phyloP scores from a whole-genome alignment of 805 yeast species.

The Yarrowia sp. region DNA sequence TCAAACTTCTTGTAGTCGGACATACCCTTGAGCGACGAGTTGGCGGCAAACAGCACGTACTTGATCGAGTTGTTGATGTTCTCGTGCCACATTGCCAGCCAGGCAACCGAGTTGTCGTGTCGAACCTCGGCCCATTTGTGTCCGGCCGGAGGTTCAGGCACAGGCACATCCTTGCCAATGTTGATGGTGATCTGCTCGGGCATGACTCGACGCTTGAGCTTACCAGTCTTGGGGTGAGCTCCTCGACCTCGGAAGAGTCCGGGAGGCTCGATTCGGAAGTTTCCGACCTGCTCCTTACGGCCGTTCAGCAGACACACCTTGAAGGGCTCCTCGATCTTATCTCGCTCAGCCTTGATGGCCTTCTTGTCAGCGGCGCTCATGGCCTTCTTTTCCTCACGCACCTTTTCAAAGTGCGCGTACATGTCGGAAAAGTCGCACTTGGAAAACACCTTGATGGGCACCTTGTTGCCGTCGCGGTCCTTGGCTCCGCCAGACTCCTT shows the following conservation, averaged over 20 bases:
- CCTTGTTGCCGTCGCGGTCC: constrained; percentile 48
- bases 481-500: constrained; percentile 72
- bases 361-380: constrained; percentile 79
- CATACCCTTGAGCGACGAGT: constrained; percentile 87
- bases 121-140: constrained; percentile 89
- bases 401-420: constrained; percentile 69
- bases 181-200: constrained; percentile 92
- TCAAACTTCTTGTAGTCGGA: constrained; percentile 92
- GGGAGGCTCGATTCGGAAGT: constrained; percentile 95
- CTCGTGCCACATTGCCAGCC: constrained; percentile 98
- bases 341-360: constrained; percentile 71
- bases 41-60: constrained; percentile 90
- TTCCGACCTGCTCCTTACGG: constrained; percentile 89
- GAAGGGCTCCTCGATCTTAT: constrained; percentile 77
- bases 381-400: constrained; percentile 74
- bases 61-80: constrained; percentile 83
- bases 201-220: constrained; percentile 78
- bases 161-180: constrained; percentile 69
- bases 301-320: constrained; percentile 85
- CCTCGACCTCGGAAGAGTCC: constrained; percentile 96
- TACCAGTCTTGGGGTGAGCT: constrained; percentile 95
- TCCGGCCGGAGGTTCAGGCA: constrained; percentile 87
- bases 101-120: constrained; percentile 88
- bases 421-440: constrained; percentile 82
- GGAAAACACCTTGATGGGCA: constrained; percentile 62